phyloP scores from a whole-genome alignment of 352 stramenopile genomes.

The Globisporangium parvum region DNA sequence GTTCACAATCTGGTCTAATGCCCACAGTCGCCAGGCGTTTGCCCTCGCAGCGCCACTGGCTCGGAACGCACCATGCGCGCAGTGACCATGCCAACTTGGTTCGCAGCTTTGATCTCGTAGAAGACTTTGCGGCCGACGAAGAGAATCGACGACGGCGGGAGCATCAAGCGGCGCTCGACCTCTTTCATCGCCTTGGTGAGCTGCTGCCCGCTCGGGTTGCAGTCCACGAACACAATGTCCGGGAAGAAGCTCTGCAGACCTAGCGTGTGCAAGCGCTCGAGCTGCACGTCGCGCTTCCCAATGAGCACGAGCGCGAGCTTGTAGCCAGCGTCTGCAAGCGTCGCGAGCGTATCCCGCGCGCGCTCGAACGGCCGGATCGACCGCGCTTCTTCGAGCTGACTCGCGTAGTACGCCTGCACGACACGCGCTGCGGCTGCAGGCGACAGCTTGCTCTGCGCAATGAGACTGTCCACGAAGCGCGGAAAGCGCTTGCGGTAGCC shows the following conservation, averaged over 20 bases:
- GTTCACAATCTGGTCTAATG: not conserved
- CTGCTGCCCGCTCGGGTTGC: slow-evolving; percentile 55
- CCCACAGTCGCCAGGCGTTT: not conserved
- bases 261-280: slow-evolving; percentile 65
- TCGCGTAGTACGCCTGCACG: slow-evolving; percentile 73
- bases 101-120: slow-evolving; percentile 84
- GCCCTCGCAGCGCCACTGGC: not conserved
- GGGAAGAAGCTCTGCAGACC: slow-evolving; percentile 58
- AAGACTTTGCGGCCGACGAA: slow-evolving; percentile 83
- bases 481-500: slow-evolving; percentile 82
- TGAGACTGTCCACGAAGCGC: slow-evolving; percentile 73
- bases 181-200: slow-evolving; percentile 75
- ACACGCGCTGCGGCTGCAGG: slow-evolving; percentile 44
- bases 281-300: slow-evolving; percentile 66
- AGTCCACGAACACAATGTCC: slow-evolving; percentile 56
- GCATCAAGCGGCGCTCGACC: slow-evolving; percentile 45
- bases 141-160: slow-evolving; percentile 67
- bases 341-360: slow-evolving; percentile 42
- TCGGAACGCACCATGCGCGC: slow-evolving; percentile 51
- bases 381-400: slow-evolving; percentile 60
- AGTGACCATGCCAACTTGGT: slow-evolving; percentile 72
- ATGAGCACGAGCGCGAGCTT: slow-evolving; percentile 67
- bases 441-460: slow-evolving; percentile 40
- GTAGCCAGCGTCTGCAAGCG: slow-evolving; percentile 48
- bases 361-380: slow-evolving; percentile 59